Evolutionary conservation across 2,329 filamentous ascomycete genomes (phyloP).

Genomic region (Colletotrichum echinochloae): DNA sequence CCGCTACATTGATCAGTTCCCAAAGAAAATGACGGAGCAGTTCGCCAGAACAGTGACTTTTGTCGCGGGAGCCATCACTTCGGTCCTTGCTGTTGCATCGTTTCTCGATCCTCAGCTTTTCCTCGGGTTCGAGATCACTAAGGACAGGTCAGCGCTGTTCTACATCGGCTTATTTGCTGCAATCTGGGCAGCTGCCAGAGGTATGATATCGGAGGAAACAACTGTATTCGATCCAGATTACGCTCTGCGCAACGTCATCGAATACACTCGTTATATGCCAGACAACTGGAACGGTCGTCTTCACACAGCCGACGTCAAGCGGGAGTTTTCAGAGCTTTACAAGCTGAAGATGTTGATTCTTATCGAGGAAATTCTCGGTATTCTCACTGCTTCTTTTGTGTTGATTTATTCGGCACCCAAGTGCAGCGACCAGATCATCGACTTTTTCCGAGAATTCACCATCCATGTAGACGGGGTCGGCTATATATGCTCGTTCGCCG

Average conservation of each 20-base stretch:
- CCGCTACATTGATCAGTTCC: constrained; percentile 94
- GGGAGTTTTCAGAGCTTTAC: constrained; percentile 90
- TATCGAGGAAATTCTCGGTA: constrained; percentile 89
- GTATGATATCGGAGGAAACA: constrained; percentile 88
- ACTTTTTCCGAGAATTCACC: constrained; percentile 98
- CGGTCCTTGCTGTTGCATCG: constrained; percentile 85
- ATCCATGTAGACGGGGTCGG: constrained; percentile 96
- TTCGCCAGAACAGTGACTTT: constrained; percentile 88
- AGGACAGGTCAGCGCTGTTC: constrained; percentile 88
- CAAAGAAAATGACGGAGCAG: constrained; percentile 92
- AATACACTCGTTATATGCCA: constrained; percentile 93
- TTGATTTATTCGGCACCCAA: constrained; percentile 87
- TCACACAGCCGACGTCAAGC: constrained; percentile 94
- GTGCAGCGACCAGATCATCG: constrained; percentile 91
- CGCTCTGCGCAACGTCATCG: constrained; percentile 87
- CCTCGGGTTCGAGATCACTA: constrained; percentile 90
- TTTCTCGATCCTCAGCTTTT: constrained; percentile 93
- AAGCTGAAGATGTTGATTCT: constrained; percentile 94
- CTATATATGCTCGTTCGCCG: constrained; percentile 96
- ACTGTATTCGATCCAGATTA: constrained; percentile 92
- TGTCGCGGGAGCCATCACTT: constrained; percentile 85
- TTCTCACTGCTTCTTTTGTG: constrained; percentile 91
- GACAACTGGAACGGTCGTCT: constrained; percentile 88
- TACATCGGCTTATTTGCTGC: constrained; percentile 87
- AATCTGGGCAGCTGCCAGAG: constrained; percentile 85